Evolutionary conservation across 177 flowering plant species (phyloP), one percentile per base, ranked within the genome.

Genomic region (Tripterygium wilfordii): DNA sequence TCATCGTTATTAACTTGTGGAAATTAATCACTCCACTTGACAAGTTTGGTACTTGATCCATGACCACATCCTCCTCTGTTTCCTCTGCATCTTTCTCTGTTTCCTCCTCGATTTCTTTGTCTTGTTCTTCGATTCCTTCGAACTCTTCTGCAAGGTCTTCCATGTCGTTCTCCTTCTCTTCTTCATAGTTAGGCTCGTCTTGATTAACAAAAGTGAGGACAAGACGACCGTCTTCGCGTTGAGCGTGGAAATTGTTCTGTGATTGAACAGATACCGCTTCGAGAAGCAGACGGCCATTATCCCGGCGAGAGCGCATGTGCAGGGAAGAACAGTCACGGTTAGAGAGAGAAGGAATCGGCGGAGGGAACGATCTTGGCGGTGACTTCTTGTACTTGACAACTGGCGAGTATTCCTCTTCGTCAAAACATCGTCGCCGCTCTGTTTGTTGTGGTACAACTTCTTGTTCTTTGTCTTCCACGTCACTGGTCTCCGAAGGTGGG

Each of bases 141-240:
- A 36, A 10, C 13, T 49, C 53, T 8, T 23, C 16, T 10, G 64
- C 62, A 5, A 42, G 29, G 38, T 24, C 62, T 31, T 47, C 62
- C 18, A 42, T 24, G 5, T 49, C 63, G 3, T 18, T 28, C 17
- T 40, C 62, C 4, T 36, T 45, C 18, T 60, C 43, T 8, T 36
- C 32, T 44, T 41, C 50, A 15, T 36, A 53, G 12, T 33, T 48
- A 7, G 26, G 8, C 33, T 41, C 20, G 18, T 42, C 42, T 3
- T 22, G 0, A 8, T 16, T 30, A 17, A 50, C 36, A 33, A 77
- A 65, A 23, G 79, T 69, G 60, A 85, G 88, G n/a, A 70, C 68
- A 31, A 89, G 87, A 35, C 97, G 84, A 7, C 97, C 94, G 19
- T 67, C 85, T 25, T 71, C 70, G 35, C 97, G 86, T 18, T 87